Conservation (phyloP, 148 eudicot genomes). For the Persicaria tinctoria region DNA sequence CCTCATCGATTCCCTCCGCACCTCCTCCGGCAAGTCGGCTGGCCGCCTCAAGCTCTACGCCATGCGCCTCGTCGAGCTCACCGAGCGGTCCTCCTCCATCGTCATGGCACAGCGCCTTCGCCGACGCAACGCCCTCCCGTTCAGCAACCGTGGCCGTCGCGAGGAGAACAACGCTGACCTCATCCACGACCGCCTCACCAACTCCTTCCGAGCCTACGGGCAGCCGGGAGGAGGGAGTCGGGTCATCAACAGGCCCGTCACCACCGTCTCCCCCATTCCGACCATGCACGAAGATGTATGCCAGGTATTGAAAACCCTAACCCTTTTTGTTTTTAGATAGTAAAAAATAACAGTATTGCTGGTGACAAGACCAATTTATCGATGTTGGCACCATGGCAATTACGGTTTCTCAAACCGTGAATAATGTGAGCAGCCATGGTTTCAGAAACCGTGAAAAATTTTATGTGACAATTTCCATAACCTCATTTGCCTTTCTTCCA, state of each 20-base stretch:
- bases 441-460: too few relatives aligned
- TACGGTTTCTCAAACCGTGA: too few relatives aligned
- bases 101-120: conserved; percentile 41
- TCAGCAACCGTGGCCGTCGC: conserved; percentile 17
- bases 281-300: conserved; percentile 62
- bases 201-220: conserved; percentile 30
- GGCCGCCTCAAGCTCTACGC: conserved; percentile 47
- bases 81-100: conserved; percentile 61
- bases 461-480: too few relatives aligned
- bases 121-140: conserved; percentile 42
- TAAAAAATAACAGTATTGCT: too few relatives aligned
- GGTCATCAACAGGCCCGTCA: conserved; percentile 33
- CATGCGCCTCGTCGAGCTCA: conserved; percentile 57
- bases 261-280: conserved; percentile 33
- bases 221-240: conserved; percentile 18
- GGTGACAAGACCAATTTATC: too few relatives aligned
- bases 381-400: too few relatives aligned
- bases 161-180: background rate
- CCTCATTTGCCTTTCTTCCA: too few relatives aligned
- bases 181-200: conserved; percentile 30
- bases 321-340: too few relatives aligned
- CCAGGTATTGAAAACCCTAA: conserved; percentile 14
- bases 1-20: conserved; percentile 36
- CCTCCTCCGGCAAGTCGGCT: conserved; percentile 23
- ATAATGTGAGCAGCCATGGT: too few relatives aligned